A percentile compares a stretch with the other conserved stretches of the same genome.
phyloP scores from a whole-genome alignment of 225 moss, liverwort and hornwort species.

The Asterella californica region DNA sequence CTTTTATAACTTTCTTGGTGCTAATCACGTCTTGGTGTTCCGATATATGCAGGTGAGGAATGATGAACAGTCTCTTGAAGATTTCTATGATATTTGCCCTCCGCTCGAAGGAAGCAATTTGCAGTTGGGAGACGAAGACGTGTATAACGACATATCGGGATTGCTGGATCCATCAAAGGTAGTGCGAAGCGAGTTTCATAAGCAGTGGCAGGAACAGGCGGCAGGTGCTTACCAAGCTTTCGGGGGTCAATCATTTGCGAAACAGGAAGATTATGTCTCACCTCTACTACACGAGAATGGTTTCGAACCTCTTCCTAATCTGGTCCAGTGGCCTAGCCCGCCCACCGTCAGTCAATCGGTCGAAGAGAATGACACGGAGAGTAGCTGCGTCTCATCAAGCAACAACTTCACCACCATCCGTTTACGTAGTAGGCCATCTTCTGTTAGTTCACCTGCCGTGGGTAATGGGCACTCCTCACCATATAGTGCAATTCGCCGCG shows the following conservation, averaged over 20 bases:
- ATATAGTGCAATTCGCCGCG: not conserved
- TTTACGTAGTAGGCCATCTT: not conserved
- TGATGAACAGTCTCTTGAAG: not conserved
- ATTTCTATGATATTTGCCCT: not conserved
- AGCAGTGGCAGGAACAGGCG: constrained; percentile 4
- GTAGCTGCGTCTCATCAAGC: not conserved
- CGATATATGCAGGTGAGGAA: not conserved
- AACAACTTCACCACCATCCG: not conserved
- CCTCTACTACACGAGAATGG: not conserved
- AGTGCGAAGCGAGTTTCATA: not conserved
- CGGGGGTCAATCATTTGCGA: not conserved
- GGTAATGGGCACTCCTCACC: not conserved
- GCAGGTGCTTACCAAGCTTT: not conserved
- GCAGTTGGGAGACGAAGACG: not conserved
- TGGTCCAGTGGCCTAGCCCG: constrained; percentile 10
- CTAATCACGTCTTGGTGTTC: not conserved
- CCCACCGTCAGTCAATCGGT: not conserved
- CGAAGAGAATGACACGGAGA: not conserved
- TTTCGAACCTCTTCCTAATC: constrained; percentile 6
- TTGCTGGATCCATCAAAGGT: not conserved
- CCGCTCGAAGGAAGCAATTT: not conserved
- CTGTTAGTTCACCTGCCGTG: not conserved
- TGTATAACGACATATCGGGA: not conserved
- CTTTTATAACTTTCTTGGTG: not conserved
- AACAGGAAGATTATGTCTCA: constrained; percentile 3